phyloP scores from a whole-genome alignment of 371 early-diverging fungal genomes.

The Dentiscutata heterogama region DNA sequence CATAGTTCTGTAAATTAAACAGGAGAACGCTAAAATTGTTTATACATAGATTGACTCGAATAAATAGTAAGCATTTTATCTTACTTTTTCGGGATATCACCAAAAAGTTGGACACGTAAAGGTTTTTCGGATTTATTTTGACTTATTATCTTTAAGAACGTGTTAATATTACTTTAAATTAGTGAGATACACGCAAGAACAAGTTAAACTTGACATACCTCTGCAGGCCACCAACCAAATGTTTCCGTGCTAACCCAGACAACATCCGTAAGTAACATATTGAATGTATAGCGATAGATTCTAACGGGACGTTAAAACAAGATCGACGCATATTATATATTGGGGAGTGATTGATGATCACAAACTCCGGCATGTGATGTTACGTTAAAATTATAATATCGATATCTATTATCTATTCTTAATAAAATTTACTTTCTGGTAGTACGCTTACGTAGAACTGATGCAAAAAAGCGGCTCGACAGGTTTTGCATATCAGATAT shows the following conservation, averaged over 20 bases:
- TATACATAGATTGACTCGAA: background rate
- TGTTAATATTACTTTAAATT: background rate
- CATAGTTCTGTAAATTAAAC: background rate
- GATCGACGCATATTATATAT: too few relatives aligned
- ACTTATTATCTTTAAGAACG: conserved; percentile 25
- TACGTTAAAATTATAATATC: too few relatives aligned
- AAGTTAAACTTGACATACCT: background rate
- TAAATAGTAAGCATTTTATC: background rate
- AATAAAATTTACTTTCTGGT: too few relatives aligned
- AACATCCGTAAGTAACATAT: background rate
- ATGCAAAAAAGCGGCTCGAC: too few relatives aligned
- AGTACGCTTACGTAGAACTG: too few relatives aligned
- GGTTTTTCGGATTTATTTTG: conserved; percentile 13
- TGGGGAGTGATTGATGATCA: too few relatives aligned
- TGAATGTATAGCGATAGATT: too few relatives aligned
- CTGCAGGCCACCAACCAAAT: conserved; percentile 31
- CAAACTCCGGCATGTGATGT: too few relatives aligned
- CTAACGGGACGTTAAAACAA: too few relatives aligned
- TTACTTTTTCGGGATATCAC: background rate
- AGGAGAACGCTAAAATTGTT: background rate
- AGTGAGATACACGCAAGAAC: background rate
- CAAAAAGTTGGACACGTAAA: background rate
- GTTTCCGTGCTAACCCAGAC: conserved; percentile 18
- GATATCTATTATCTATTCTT: too few relatives aligned
- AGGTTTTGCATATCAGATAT: too few relatives aligned